phyloP scores from a whole-genome alignment of 202 grass and related monocot species.

The Tripidium arundinaceum region DNA sequence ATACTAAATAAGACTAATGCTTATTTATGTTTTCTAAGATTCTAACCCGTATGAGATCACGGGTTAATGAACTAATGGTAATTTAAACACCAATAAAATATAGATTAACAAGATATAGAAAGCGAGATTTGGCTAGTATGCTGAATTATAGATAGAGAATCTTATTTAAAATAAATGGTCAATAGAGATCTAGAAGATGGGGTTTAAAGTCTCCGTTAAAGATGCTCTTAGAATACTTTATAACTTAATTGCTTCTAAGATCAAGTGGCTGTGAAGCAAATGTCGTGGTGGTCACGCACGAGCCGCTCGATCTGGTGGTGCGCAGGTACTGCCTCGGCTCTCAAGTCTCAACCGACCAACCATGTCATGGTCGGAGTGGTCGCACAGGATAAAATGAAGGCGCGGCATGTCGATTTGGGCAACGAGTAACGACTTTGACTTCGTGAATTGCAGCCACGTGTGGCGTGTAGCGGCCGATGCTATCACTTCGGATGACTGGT shows the following conservation, averaged over 20 bases:
- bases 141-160: too few species aligned
- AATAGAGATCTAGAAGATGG: too few species aligned
- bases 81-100: too few species aligned
- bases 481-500: not conserved
- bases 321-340: not conserved
- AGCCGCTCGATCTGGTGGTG: not conserved
- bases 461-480: not conserved
- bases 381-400: not conserved
- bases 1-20: too few species aligned
- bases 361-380: not conserved
- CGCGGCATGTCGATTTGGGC: not conserved
- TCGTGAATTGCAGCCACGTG: not conserved
- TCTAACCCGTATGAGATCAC: too few species aligned
- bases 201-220: not conserved
- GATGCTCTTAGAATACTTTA: too few species aligned
- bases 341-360: not conserved
- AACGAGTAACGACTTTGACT: not conserved
- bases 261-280: not conserved
- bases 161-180: too few species aligned
- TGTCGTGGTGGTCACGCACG: not conserved
- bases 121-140: too few species aligned
- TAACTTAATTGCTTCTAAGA: not conserved
- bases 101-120: too few species aligned
- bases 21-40: too few species aligned
- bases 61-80: too few species aligned